Conservation (phyloP, 139 green algal species). For the Zygnema cylindricum region DNA sequence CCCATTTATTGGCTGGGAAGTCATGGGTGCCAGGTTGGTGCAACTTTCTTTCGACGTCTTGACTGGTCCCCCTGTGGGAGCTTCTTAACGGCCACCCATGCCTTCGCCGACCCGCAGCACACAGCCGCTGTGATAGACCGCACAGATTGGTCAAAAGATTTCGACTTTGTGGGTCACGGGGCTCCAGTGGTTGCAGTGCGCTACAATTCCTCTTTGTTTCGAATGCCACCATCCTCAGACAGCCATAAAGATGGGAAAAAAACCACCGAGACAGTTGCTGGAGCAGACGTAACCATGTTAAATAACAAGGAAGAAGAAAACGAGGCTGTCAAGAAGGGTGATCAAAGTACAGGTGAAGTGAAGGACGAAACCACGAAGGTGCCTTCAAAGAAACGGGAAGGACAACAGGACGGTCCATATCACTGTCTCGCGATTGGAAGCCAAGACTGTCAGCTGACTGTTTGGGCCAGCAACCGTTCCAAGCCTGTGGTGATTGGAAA, state of each 20-base stretch:
- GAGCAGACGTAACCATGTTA: not conserved
- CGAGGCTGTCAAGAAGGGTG: not conserved
- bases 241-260: not conserved
- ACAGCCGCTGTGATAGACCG: slow-evolving; percentile 70
- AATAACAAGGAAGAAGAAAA: not conserved
- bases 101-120: slow-evolving; percentile 71
- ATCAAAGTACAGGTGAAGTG: not conserved
- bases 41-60: slow-evolving; percentile 69
- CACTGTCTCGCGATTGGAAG: slow-evolving; percentile 72
- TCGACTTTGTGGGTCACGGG: slow-evolving; percentile 71
- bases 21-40: slow-evolving; percentile 54
- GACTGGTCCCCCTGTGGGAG: slow-evolving; percentile 77
- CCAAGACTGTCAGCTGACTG: slow-evolving; percentile 71
- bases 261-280: not conserved
- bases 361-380: not conserved
- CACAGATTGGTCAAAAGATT: slow-evolving; percentile 42
- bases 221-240: not conserved
- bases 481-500: slow-evolving; percentile 60
- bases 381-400: not conserved
- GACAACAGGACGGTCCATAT: slow-evolving; percentile 35
- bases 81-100: slow-evolving; percentile 73
- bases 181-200: slow-evolving; percentile 71
- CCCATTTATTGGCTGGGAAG: no score
- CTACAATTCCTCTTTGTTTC: slow-evolving; percentile 81
- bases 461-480: slow-evolving; percentile 67